Base-by-base conservation (phyloP, 768 basidiomycete species). In the Lactarius trivialis region DNA sequence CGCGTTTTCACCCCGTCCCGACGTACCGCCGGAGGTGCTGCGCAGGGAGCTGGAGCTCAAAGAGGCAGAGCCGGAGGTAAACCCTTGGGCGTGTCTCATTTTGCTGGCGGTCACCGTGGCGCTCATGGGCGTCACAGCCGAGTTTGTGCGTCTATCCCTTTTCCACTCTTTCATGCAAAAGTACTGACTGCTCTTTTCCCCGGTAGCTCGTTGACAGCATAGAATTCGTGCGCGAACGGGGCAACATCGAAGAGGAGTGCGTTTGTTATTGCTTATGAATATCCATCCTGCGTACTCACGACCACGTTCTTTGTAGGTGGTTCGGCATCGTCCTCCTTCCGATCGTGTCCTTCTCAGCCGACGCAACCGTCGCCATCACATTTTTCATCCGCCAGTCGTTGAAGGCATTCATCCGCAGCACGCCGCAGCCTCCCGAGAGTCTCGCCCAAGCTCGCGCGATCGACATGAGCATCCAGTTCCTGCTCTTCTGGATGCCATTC, bases 401-500 rank as follows among this genome's bases (percentile, higher is more conserved):
- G 56, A 74, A 74, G 39, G 74, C 78, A 57, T 71, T 79, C 64
- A 74, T 36, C 36, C 11, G 12, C 11, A 69, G 70, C 41, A 71
- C 75, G 4, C 74, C 75, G 0, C 74, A 70, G 41, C 67, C 81
- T 17, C 85, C 85, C 1, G 75, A 76, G 6, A 77, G 79, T n/a
- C 74, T 88, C 24, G 88, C 88, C 0, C 82, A 82, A 69, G 85
- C 79, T 0, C 79, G 83, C 26, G 84, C 87, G 6, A 91, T 91
- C 61, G 89, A 91, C 70, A 77, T 89, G 51, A 85, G 84, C 68
- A 88, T 90, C 60, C 89, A 91, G 68, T 90, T 91, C 71, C 79
- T 79, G 19, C 76, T 90, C 12, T 88, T 89, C 72, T 91, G 89
- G 89, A 86, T 85, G 81, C 88, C 89, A 0, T 78, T 89, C 67